Conservation (phyloP, 306 rosid species). For the Alnus glutinosa region DNA sequence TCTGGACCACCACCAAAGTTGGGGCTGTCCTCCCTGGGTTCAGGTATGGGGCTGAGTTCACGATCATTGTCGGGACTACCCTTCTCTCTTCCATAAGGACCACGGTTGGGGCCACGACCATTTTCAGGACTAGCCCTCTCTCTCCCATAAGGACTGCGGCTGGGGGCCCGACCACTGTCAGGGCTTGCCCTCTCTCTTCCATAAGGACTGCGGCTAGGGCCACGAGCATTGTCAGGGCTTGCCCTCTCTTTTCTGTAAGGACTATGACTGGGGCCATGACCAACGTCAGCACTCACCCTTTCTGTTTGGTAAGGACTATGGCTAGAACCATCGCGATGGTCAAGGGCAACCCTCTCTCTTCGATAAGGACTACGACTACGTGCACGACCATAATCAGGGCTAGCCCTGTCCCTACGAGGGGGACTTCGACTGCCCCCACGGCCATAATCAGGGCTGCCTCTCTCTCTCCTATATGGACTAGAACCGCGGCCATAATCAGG, state of each 20-base stretch:
- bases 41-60: conserved; percentile 55
- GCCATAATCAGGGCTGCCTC: conserved; percentile 84
- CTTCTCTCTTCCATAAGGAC: conserved; percentile 51
- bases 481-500: conserved; percentile 95
- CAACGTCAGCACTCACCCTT: conserved; percentile 45
- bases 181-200: conserved; percentile 41
- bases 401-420: conserved; percentile 49
- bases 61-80: conserved; percentile 59
- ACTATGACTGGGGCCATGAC: conserved; percentile 30
- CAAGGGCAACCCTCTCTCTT: conserved; percentile 38
- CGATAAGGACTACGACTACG: conserved; percentile 51
- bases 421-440: conserved; percentile 68
- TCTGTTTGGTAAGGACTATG: conserved; percentile 50
- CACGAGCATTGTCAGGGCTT: conserved; percentile 32
- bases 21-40: conserved; percentile 73
- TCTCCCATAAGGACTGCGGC: conserved; percentile 47
- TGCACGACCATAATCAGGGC: conserved; percentile 64
- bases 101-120: conserved; percentile 40
- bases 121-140: conserved; percentile 66
- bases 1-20: conserved; percentile 75
- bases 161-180: conserved; percentile 30
- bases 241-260: conserved; percentile 38
- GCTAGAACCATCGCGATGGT: conserved; percentile 36
- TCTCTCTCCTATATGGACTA: conserved; percentile 66
- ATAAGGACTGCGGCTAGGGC: conserved; percentile 32